Conservation (phyloP, 371 early-diverging fungal species). For the Mortierella sp. region DNA sequence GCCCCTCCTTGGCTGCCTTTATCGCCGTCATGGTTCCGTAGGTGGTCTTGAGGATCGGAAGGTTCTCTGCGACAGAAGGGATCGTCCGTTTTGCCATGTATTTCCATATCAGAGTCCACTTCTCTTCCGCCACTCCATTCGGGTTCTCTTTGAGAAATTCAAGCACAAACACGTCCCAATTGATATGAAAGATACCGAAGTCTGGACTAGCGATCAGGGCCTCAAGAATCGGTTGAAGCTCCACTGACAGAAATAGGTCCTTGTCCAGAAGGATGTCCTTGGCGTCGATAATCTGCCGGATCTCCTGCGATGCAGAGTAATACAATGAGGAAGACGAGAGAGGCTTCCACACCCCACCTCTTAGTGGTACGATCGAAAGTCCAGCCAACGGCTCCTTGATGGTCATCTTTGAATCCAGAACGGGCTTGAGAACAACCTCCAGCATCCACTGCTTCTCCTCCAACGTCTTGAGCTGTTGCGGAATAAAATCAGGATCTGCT, state of each 20-base stretch:
- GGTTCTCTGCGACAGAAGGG: not conserved
- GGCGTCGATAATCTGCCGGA: constrained; percentile 9
- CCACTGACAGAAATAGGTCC: not conserved
- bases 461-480: not conserved
- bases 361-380: constrained; percentile 21
- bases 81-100: not conserved
- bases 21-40: constrained; percentile 7
- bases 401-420: not conserved
- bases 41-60: constrained; percentile 4
- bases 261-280: constrained; percentile 15
- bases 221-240: not conserved
- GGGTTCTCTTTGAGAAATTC: not conserved
- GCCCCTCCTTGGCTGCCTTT: not conserved
- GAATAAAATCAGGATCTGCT: constrained; percentile 13
- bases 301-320: not conserved
- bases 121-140: not conserved
- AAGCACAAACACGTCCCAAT: not conserved
- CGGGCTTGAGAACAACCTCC: constrained; percentile 5
- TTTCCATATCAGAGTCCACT: not conserved
- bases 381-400: not conserved
- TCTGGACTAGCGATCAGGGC: not conserved
- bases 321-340: not conserved
- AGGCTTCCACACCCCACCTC: constrained; percentile 22
- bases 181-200: constrained; percentile 5
- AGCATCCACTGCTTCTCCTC: constrained; percentile 23